Evolutionary conservation across 164 flowering plant genomes (phyloP).

Genomic region (Sextonia rubra): DNA sequence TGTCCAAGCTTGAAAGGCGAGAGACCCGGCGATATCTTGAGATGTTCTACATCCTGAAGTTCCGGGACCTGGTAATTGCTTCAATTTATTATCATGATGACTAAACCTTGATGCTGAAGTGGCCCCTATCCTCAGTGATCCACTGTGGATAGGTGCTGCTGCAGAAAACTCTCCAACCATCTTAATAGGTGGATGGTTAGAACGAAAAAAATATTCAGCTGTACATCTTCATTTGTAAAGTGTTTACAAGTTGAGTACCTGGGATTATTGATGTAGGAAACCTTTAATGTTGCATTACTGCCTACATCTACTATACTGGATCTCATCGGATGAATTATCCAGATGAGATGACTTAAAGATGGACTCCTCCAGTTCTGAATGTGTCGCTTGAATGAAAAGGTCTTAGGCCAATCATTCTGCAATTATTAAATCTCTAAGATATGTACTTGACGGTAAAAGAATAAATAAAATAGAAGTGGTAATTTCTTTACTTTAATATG

Average conservation of each 20-base stretch:
- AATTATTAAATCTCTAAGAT: too few species aligned
- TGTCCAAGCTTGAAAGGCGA: conserved; percentile 91
- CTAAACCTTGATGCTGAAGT: background rate
- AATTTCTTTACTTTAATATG: too few species aligned
- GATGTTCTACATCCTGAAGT: conserved; percentile 94
- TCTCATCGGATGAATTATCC: background rate
- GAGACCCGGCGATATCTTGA: conserved; percentile 94
- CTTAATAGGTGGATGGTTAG: too few species aligned
- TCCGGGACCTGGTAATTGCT: conserved; percentile 70
- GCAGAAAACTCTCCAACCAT: background rate
- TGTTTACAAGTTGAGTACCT: background rate
- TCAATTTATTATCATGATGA: background rate
- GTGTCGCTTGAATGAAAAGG: too few species aligned
- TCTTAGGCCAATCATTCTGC: too few species aligned
- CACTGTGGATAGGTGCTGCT: background rate
- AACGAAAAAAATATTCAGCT: background rate
- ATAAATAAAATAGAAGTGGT: too few species aligned
- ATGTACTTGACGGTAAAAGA: too few species aligned
- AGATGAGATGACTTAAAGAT: too few species aligned
- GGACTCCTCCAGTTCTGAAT: too few species aligned
- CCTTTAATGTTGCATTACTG: background rate
- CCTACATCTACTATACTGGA: background rate
- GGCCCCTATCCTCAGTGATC: background rate
- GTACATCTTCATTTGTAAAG: background rate
- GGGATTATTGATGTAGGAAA: background rate